Evolutionary conservation across 768 basidiomycete genomes (phyloP).

Genomic region (Daedaleopsis nitida): DNA sequence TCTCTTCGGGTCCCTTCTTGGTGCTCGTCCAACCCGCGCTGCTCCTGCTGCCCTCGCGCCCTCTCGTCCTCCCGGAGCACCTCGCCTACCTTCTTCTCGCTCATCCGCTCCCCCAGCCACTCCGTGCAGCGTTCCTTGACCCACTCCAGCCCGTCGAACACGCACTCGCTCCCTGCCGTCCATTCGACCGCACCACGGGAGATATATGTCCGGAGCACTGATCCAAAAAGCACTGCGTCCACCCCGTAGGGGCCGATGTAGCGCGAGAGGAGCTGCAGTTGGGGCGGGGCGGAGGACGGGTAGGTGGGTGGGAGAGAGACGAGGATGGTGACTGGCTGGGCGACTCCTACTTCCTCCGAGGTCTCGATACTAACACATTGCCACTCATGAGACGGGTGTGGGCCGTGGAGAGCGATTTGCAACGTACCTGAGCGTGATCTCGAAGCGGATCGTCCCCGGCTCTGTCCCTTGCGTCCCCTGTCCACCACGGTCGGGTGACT

Average conservation of each 20-base stretch:
- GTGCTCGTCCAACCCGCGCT: constrained; percentile 40
- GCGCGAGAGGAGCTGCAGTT: constrained; percentile 81
- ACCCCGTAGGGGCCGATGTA: constrained; percentile 83
- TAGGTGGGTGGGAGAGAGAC: constrained; percentile 54
- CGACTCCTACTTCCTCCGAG: background rate
- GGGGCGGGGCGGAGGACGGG: constrained; percentile 69
- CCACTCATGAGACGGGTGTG: constrained; percentile 1
- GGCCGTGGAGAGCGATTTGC: constrained; percentile 19
- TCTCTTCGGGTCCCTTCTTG: constrained; percentile 12
- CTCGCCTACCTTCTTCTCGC: constrained; percentile 54
- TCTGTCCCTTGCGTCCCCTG: constrained; percentile 4
- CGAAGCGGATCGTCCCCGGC: constrained; percentile 58
- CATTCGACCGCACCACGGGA: constrained; percentile 79
- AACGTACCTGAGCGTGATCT: constrained; percentile 63
- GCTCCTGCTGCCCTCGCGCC: background rate
- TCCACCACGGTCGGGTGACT: constrained; percentile 23
- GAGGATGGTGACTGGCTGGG: constrained; percentile 33
- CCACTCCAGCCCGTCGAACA: constrained; percentile 85
- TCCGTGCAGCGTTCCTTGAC: constrained; percentile 62
- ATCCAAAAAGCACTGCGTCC: constrained; percentile 73
- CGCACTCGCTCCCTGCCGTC: constrained; percentile 70
- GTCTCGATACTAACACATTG: background rate
- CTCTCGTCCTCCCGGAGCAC: constrained; percentile 54
- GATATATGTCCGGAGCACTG: constrained; percentile 78
- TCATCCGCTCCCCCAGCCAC: constrained; percentile 76